These are phyloP conservation scores for Canavalia ensiformis DNA, from an alignment of 306 rosid species.

Conservation along the genomic window DNA sequence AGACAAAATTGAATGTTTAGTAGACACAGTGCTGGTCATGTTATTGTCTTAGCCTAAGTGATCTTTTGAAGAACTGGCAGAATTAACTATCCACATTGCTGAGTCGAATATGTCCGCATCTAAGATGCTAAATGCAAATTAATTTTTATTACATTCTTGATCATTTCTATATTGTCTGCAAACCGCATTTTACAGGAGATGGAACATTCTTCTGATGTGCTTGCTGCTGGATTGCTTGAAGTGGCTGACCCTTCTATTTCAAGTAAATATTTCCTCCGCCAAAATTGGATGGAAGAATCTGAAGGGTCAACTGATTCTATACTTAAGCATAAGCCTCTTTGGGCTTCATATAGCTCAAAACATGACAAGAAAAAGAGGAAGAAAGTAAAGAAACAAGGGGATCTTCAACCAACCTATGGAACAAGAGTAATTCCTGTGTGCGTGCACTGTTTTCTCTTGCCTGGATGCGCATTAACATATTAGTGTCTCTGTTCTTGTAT, in stretches of 20 bases:
- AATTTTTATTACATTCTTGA: not conserved
- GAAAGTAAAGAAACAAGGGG: slow-evolving; percentile 74
- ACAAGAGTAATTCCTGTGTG: slow-evolving; percentile 99
- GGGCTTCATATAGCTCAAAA: slow-evolving; percentile 85
- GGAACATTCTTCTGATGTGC: slow-evolving; percentile 96
- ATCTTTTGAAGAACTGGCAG: slow-evolving; percentile 38
- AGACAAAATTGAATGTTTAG: slow-evolving; percentile 31
- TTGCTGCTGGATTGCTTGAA: slow-evolving; percentile 99
- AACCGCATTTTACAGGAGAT: slow-evolving; percentile 74
- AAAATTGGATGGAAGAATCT: slow-evolving; percentile 83
- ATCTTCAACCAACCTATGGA: slow-evolving; percentile 86
- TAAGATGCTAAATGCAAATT: slow-evolving; percentile 39
- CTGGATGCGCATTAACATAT: slow-evolving; percentile 33
- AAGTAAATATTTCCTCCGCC: slow-evolving; percentile 84
- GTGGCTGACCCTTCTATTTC: slow-evolving; percentile 96
- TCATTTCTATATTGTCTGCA: slow-evolving; percentile 28
- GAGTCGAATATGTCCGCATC: slow-evolving; percentile 28
- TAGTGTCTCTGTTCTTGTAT: slow-evolving; percentile 19
- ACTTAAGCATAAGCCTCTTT: slow-evolving; percentile 94
- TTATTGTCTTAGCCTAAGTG: slow-evolving; percentile 3
- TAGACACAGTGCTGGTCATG: slow-evolving; percentile 22
- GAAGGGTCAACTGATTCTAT: slow-evolving; percentile 76
- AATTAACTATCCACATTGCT: slow-evolving; percentile 26
- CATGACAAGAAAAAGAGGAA: slow-evolving; percentile 64
- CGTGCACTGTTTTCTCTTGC: slow-evolving; percentile 56